Conservation (phyloP, 257 asterid genomes). For the Nicotiana attenuata region DNA sequence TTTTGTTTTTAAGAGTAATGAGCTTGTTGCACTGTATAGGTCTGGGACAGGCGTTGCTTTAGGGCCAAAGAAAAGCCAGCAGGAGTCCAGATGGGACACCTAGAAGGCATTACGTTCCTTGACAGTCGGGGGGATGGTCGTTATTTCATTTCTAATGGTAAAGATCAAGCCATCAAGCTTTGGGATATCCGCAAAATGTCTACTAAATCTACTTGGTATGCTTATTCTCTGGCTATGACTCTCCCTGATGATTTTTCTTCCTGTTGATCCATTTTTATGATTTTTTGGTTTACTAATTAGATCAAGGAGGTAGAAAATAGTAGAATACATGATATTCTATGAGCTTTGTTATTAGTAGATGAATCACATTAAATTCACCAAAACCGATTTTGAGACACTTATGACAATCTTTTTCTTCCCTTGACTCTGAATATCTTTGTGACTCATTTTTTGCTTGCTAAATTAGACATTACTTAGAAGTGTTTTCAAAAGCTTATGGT, state of each 20-base stretch:
- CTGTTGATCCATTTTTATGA: not conserved
- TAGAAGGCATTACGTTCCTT: conserved; percentile 78
- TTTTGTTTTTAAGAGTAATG: not conserved
- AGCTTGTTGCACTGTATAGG: conserved; percentile 32
- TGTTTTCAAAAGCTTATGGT: not conserved
- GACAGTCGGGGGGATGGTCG: conserved; percentile 89
- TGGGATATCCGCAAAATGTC: conserved; percentile 94
- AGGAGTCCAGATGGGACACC: conserved; percentile 75
- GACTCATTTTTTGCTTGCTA: not conserved
- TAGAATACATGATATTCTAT: not conserved
- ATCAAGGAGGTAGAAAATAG: not conserved
- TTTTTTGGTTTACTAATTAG: not conserved
- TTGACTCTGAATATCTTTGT: not conserved
- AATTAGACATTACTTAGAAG: not conserved
- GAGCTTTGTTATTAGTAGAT: not conserved
- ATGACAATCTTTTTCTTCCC: not conserved
- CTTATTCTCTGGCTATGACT: not conserved
- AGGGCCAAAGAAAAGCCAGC: conserved; percentile 62
- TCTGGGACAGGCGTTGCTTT: conserved; percentile 91
- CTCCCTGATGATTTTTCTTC: not conserved
- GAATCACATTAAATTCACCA: not conserved
- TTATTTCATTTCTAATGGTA: conserved; percentile 78
- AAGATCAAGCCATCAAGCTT: conserved; percentile 81
- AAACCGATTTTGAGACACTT: not conserved
- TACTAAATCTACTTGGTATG: conserved; percentile 49